Conservation (phyloP, 1,139 yeast genomes). For the Debaryomyces singareniensis region DNA sequence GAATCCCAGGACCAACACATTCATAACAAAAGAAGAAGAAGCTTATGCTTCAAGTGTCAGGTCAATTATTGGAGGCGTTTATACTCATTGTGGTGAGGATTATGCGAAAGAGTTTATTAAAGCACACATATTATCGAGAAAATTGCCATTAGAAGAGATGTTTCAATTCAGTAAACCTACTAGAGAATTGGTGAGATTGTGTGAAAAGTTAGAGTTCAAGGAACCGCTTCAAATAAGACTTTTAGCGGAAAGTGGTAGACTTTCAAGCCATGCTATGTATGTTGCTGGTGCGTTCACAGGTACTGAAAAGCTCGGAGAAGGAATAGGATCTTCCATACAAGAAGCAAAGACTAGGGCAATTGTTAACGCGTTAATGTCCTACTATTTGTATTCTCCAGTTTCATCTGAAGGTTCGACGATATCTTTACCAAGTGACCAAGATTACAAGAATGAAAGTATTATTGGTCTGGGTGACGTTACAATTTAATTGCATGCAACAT, state of each 20-base stretch:
- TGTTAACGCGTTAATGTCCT: conserved; percentile 82
- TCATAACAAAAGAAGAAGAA: conserved; percentile 26
- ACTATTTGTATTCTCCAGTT: conserved; percentile 85
- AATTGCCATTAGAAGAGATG: conserved; percentile 64
- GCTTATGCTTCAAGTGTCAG: conserved; percentile 56
- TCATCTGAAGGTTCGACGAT: conserved; percentile 34
- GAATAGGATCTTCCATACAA: conserved; percentile 83
- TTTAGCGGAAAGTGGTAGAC: conserved; percentile 90
- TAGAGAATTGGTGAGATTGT: conserved; percentile 70
- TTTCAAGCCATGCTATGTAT: conserved; percentile 75
- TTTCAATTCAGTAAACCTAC: conserved; percentile 83
- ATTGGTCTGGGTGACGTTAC: conserved; percentile 54
- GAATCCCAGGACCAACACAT: conserved; percentile 14
- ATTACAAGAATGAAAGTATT: conserved; percentile 39
- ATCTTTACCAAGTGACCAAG: conserved; percentile 54
- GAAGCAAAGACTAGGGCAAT: conserved; percentile 94
- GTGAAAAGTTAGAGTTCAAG: conserved; percentile 71
- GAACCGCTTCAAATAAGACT: conserved; percentile 72
- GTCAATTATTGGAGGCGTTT: conserved; percentile 67
- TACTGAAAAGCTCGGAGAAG: conserved; percentile 80
- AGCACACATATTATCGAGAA: conserved; percentile 71
- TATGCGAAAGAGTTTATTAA: conserved; percentile 60
- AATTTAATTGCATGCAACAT: conserved; percentile 27
- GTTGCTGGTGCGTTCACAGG: conserved; percentile 92
- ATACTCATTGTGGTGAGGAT: conserved; percentile 59